Base-by-base conservation (phyloP, 1,284 basidiomycete genomes). In the Coriolopsis trogii region DNA sequence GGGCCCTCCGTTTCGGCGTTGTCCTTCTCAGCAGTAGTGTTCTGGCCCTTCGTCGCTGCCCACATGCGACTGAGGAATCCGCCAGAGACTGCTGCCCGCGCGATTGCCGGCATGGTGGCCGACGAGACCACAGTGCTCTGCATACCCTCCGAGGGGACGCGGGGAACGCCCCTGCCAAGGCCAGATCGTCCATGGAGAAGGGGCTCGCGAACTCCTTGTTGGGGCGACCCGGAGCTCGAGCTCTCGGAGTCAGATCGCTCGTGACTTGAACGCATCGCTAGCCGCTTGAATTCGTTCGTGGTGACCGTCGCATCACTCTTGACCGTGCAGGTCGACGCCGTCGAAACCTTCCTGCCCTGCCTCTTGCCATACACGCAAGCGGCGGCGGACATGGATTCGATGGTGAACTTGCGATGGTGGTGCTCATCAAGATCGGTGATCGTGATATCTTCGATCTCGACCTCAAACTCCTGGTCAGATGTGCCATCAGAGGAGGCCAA, bases 21-120 rank as follows among this genome's bases (percentile, higher is more conserved):
- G 48, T 73, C 61, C 61, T 58, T 41, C 48, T 59, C 53, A 56
- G 68, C 58, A 70, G 68, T 44, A n/a, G 71, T 65, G n/a, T n/a
- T n/a, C 55, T 76, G 73, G n/a, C 69, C 65, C 60, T 79, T 79
- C 37, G 72, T 76, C 45, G 78, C 78, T 18, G 78, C 78, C 79
- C 84, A 86, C 81, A 87, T 84, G 26, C 84, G 75, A 58, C 81
- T 84, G 40, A 87, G 70, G 65, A 86, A 85, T 30, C 77, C 73
- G 25, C 73, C 73, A 20, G 78, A 70, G 44, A 72, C 59, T 13
- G 51, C 51, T 15, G 57, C 54, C 44, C 70, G 68, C 29, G 72
- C 62, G 37, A 78, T 65, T 38, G 67, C 70, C 23, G 79, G 74
- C 70, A 78, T 74, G 34, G 77, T 78, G 44, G 69, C 64, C 55